A percentile compares a stretch with the other conserved stretches of the same genome.
These are phyloP conservation scores for Tetrahymena malaccensis DNA, from an alignment of 73 alveolate species.

Conservation along the genomic window DNA sequence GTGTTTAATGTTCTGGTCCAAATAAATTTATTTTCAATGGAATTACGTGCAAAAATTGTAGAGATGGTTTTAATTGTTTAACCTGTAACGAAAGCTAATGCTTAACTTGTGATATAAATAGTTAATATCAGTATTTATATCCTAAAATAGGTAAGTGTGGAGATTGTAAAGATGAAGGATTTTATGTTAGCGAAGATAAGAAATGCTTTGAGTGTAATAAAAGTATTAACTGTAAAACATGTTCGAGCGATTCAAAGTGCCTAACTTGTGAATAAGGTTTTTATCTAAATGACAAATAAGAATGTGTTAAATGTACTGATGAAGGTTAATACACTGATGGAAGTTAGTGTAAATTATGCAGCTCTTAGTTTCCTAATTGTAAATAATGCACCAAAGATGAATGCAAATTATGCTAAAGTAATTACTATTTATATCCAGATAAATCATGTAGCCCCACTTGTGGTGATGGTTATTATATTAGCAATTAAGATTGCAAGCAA, in stretches of 20 bases:
- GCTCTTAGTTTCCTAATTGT: neutral
- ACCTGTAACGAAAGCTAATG: neutral
- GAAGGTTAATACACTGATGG: neutral
- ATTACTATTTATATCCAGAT: neutral
- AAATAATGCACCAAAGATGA: neutral
- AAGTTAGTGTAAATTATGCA: neutral
- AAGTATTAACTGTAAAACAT: neutral
- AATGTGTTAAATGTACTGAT: neutral
- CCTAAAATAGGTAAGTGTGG: neutral
- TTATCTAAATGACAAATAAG: neutral
- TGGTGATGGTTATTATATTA: neutral
- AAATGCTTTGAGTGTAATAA: neutral
- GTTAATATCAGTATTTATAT: neutral
- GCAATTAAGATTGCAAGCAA: neutral
- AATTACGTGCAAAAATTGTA: neutral
- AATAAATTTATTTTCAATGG: too few relatives aligned
- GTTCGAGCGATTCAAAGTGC: neutral
- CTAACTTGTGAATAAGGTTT: neutral
- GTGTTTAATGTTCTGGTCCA: neutral
- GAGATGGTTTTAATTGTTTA: neutral
- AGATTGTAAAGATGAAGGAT: neutral
- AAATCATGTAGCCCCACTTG: neutral
- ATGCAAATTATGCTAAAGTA: neutral
- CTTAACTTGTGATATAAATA: neutral
- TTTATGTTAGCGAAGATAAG: neutral